Evolutionary conservation across 306 rosid genomes (phyloP), one percentile per base, ranked within the genome.

Genomic region (Quercus alba): DNA sequence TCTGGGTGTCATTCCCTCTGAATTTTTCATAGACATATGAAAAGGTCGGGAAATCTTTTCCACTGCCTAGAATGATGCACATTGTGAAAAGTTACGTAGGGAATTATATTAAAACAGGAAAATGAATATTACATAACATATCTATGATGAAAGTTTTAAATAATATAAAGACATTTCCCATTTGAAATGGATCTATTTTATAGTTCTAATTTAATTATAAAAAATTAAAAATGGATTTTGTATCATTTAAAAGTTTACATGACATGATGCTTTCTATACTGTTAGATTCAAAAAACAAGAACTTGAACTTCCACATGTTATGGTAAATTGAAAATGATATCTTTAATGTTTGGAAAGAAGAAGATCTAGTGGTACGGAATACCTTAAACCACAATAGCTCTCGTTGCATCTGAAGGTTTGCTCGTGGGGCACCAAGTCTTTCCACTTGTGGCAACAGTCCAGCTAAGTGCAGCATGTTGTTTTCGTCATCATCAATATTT

Each of bases 401-500:
- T 17, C 61, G 57, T 66, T 52, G 70, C 79, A 74, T 66, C 49
- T 21, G 83, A 52, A 74, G 23, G 70, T 56, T 63, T 63, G 70
- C 55, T 31, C 70, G 33, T 13, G 58, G 49, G 6, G 25, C 44
- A 13, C 35, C 18, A 21, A 51, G 46, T 49, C 33, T 76, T 19
- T 14, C 30, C 1, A 15, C 15, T 1, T 28, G 15, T n/a, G 23
- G 51, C 13, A 13, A 30, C 20, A 5, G 4, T 3, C 78, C 80
- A 58, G 80, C 80, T 2, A 75, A 9, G 77, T 81, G 84, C 5
- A 81, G 54, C 52, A 75, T 13, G 25, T 31, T 81, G 67, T 75
- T 81, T 1, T 72, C 3, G 3, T 69, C 33, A 0, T 1, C 30
- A 14, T 81, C 84, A 3, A 67, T 41, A n/a, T 19, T 70, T 31